Base-by-base conservation (phyloP, 148 eudicot genomes). In the Nepenthes mirabilis region DNA sequence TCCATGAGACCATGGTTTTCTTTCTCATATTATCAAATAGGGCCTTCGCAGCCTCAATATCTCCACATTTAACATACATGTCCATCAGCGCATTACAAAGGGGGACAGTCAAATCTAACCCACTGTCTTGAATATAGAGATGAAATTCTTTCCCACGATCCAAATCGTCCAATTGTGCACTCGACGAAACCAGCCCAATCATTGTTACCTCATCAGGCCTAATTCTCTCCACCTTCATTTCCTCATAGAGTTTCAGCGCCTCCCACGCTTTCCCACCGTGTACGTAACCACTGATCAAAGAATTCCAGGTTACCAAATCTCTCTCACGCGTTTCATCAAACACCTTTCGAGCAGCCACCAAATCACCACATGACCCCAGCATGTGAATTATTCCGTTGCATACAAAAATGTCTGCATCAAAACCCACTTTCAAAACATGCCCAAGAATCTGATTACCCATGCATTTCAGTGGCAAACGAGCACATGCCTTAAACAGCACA, bases 231-330 rank as follows among this genome's bases (percentile, higher is more conserved):
- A 9, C 61, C 69, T 47, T 49, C 85, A 83, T 81, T 47, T 81
- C 86, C 36, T 63, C 68, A 68, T 64, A 83, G 37, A 83, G 60
- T 40, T 35, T 37, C 65, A 83, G 57, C 0, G 86, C 83, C 54
- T 83, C 70, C 49, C 40, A 11, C 2, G 54, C 66, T 60, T 49
- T 48, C 47, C 86, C 86, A 65, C 73, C 66, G 63, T 70, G 73
- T 36, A 74, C 83, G 73, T 78, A 83, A 2, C 89, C 86, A 70
- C 76, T 76, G 3, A 81, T 71, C 79, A 83, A 78, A 49, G 85
- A 68, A 45, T 76, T 83, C 85, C 83, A 81, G 47, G 79, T 73
- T 35, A 80, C 81, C 74, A 83, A 73, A 71, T 80, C 89, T 62
- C 81, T 78, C 33, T 73, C 85, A 70, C 40, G 43, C 78, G 81